Evolutionary conservation across 257 asterid species (phyloP).

Genomic region (Capsicum pubescens): DNA sequence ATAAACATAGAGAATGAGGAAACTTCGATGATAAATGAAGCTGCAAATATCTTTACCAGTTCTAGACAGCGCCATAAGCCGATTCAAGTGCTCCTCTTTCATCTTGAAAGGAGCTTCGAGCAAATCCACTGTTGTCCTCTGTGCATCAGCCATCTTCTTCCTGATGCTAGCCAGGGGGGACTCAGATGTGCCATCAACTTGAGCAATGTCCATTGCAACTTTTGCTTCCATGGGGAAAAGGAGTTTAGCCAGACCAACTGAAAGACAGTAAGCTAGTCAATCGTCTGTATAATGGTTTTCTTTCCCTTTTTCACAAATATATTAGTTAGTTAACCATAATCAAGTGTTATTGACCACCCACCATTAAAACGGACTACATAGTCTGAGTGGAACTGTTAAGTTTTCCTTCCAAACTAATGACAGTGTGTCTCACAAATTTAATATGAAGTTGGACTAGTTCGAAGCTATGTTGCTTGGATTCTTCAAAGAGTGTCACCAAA

Average conservation of each 20-base stretch:
- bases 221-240: slow-evolving; percentile 90
- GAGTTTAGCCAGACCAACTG: slow-evolving; percentile 89
- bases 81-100: slow-evolving; percentile 81
- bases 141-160: slow-evolving; percentile 48
- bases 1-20: slow-evolving; percentile 20
- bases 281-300: not conserved
- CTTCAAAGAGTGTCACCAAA: not conserved
- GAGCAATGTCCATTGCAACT: slow-evolving; percentile 98
- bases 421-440: not conserved
- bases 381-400: not conserved
- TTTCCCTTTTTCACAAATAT: slow-evolving; percentile 14
- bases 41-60: slow-evolving; percentile 57
- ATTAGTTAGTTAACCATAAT: slow-evolving; percentile 17
- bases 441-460: slow-evolving; percentile 2
- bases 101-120: slow-evolving; percentile 91
- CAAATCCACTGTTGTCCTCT: slow-evolving; percentile 74
- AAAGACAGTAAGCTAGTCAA: slow-evolving; percentile 28
- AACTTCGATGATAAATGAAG: not conserved
- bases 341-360: not conserved
- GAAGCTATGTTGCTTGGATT: not conserved
- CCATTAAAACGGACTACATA: not conserved
- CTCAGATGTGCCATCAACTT: slow-evolving; percentile 81
- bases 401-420: not conserved
- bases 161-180: slow-evolving; percentile 50
- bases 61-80: slow-evolving; percentile 94